A percentile compares a stretch with the other conserved stretches of the same genome.
Conservation (phyloP, 2,329 filamentous ascomycete genomes). For the Byssothecium circinans region DNA sequence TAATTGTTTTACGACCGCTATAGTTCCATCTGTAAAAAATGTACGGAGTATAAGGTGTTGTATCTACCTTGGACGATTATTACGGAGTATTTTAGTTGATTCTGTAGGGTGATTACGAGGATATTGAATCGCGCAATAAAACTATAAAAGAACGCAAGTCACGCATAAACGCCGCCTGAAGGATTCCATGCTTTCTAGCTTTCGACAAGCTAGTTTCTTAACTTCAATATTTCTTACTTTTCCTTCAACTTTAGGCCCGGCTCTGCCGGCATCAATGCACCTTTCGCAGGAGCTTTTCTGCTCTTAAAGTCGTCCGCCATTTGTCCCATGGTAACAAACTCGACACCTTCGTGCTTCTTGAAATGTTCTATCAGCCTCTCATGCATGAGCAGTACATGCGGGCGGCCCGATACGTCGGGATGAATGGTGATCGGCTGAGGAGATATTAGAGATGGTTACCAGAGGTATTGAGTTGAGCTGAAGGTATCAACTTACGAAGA, state of each 20-base stretch:
- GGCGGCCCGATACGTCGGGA: slow-evolving; percentile 65
- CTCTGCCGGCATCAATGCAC: slow-evolving; percentile 63
- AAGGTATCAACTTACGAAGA: slow-evolving; percentile 52
- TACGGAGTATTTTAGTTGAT: no score
- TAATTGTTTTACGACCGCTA: no score
- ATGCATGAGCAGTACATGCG: slow-evolving; percentile 73
- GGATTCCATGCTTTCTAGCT: no score
- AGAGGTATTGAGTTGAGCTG: no score
- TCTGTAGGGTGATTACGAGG: no score
- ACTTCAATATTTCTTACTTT: slow-evolving; percentile 18
- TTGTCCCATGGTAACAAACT: slow-evolving; percentile 70
- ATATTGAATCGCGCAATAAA: no score
- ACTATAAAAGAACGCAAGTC: no score
- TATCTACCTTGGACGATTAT: no score
- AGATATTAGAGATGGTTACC: background rate
- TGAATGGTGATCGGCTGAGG: slow-evolving; percentile 69
- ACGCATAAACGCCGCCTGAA: no score
- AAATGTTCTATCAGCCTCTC: slow-evolving; percentile 72
- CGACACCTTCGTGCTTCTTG: slow-evolving; percentile 63
- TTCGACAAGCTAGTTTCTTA: background rate
- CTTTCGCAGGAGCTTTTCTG: slow-evolving; percentile 60
- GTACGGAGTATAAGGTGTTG: no score
- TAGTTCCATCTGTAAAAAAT: no score
- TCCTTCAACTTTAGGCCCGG: slow-evolving; percentile 56
- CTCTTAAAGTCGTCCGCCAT: slow-evolving; percentile 74